A percentile compares a stretch with the other conserved stretches of the same genome.
These are phyloP conservation scores for Plantago ovata DNA, from an alignment of 257 asterid genomes.

Conservation along the genomic window DNA sequence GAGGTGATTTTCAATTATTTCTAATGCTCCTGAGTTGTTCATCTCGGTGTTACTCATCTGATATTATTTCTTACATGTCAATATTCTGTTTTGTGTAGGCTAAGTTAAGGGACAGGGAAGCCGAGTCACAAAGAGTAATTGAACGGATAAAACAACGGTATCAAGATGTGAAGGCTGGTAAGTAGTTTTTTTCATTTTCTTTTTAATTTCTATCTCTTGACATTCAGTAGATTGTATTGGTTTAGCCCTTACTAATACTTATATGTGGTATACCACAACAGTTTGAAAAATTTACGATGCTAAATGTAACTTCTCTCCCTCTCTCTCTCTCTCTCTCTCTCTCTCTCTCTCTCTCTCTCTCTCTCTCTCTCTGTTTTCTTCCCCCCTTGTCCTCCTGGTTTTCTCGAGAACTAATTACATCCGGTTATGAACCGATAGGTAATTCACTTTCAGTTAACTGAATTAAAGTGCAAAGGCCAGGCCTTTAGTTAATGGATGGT, in stretches of 20 bases:
- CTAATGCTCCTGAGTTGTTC: conserved; percentile 4
- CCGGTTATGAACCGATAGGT: too few relatives aligned
- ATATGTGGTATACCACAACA: not conserved
- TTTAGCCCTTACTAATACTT: not conserved
- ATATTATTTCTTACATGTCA: conserved; percentile 7
- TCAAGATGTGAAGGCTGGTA: conserved; percentile 60
- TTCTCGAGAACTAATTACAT: too few relatives aligned
- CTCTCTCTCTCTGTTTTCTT: too few relatives aligned
- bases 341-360: too few relatives aligned
- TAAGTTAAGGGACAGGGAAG: conserved; percentile 53
- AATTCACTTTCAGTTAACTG: too few relatives aligned
- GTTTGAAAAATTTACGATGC: too few relatives aligned
- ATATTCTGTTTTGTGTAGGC: conserved; percentile 47
- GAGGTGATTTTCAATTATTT: conserved; percentile 40
- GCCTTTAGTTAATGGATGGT: too few relatives aligned
- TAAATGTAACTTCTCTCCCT: too few relatives aligned
- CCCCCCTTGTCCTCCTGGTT: too few relatives aligned
- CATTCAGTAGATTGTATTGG: not conserved
- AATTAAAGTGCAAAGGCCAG: too few relatives aligned
- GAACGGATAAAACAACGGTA: conserved; percentile 56
- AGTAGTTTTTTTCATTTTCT: conserved; percentile 21
- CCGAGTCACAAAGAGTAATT: conserved; percentile 40
- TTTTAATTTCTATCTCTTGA: too few relatives aligned
- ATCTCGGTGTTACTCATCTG: not conserved
- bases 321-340: too few relatives aligned